A percentile compares a stretch with the other conserved stretches of the same genome.
phyloP scores from a whole-genome alignment of 192 early-diverging fungal species.

The Pilobolus umbonatus region DNA sequence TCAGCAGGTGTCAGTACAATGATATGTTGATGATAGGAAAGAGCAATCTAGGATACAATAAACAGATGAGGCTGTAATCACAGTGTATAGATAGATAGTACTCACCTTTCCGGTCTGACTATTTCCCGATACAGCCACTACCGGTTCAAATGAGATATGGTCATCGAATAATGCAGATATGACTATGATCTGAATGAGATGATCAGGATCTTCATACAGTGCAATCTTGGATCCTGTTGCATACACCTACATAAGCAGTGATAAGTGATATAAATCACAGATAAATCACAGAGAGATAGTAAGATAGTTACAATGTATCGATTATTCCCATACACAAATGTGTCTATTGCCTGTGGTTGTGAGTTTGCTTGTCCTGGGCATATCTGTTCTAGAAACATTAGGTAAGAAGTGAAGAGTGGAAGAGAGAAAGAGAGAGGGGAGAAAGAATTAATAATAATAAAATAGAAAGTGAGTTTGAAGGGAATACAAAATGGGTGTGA shows the following conservation, averaged over 20 bases:
- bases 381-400: constrained; percentile 52
- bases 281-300: neutral
- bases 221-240: constrained; percentile 46
- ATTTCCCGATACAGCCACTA: constrained; percentile 23
- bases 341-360: constrained; percentile 40
- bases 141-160: constrained; percentile 13
- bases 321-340: constrained; percentile 31
- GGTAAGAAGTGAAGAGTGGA: neutral
- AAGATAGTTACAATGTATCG: constrained; percentile 45
- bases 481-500: neutral
- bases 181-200: constrained; percentile 15
- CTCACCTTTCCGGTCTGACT: constrained; percentile 28
- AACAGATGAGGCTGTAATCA: neutral
- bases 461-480: neutral
- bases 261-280: neutral
- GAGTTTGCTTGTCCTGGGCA: constrained; percentile 52
- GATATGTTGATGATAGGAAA: constrained; percentile 11
- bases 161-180: neutral
- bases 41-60: constrained; percentile 2
- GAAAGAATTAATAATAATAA: neutral
- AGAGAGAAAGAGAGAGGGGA: neutral
- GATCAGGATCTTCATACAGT: constrained; percentile 38
- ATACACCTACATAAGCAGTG: constrained; percentile 36
- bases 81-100: neutral
- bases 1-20: constrained; percentile 6